phyloP scores from a whole-genome alignment of 2,329 filamentous ascomycete species.

The Xylariaceae sp. region DNA sequence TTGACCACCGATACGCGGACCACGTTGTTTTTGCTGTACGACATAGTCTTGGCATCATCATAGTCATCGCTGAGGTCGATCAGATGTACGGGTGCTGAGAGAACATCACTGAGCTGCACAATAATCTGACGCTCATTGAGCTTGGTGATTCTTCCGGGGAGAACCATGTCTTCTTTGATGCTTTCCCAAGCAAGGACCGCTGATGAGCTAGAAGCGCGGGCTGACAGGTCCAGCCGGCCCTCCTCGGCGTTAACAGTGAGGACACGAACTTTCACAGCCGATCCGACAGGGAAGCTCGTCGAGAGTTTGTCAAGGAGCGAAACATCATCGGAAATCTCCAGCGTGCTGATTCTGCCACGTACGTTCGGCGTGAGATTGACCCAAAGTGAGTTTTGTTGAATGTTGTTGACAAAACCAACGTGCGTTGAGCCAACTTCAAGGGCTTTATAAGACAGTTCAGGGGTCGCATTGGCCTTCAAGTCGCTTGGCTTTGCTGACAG shows the following conservation, averaged over 20 bases:
- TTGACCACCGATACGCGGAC: constrained; percentile 80
- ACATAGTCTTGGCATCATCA: constrained; percentile 67
- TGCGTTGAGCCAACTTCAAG: constrained; percentile 66
- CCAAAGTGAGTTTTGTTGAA: constrained; percentile 75
- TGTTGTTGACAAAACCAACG: constrained; percentile 87
- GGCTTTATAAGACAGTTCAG: constrained; percentile 63
- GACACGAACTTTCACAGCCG: constrained; percentile 75
- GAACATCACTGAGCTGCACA: constrained; percentile 73
- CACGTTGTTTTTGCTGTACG: constrained; percentile 77
- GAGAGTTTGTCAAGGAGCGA: constrained; percentile 70
- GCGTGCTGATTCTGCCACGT: constrained; percentile 72
- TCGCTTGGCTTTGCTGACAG: constrained; percentile 74
- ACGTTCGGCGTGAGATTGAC: constrained; percentile 85
- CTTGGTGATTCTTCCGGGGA: constrained; percentile 81
- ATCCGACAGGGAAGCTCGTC: constrained; percentile 83
- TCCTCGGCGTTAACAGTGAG: constrained; percentile 66
- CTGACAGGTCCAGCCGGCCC: constrained; percentile 78
- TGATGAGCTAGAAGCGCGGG: constrained; percentile 56
- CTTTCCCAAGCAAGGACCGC: constrained; percentile 61
- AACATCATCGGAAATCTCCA: constrained; percentile 84
- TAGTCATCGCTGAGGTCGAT: constrained; percentile 86
- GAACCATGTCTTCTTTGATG: constrained; percentile 71
- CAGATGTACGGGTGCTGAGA: constrained; percentile 75
- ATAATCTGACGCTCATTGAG: constrained; percentile 76
- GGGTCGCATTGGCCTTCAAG: constrained; percentile 41